Conservation (phyloP, 2,329 filamentous ascomycete species). For the Pezicula neosporulosa region DNA sequence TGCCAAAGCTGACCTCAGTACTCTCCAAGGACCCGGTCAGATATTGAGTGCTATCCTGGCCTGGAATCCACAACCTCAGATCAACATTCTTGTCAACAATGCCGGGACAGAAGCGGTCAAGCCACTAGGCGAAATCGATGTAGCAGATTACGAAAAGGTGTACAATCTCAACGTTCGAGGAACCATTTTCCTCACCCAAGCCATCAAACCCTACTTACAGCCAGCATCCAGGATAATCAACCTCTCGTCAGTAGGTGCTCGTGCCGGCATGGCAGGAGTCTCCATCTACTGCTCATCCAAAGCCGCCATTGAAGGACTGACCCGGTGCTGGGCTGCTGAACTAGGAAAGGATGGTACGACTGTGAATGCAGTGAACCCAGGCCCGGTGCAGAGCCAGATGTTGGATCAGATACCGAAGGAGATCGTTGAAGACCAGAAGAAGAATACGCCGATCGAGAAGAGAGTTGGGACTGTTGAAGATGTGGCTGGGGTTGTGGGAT, state of each 20-base stretch:
- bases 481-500: conserved; percentile 54
- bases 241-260: conserved; percentile 8
- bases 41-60: conserved; percentile 51
- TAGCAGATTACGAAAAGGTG: conserved; percentile 62
- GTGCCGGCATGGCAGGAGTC: conserved; percentile 6
- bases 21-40: conserved; percentile 51
- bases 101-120: conserved; percentile 47
- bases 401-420: conserved; percentile 12
- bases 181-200: conserved; percentile 12
- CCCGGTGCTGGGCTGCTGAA: conserved; percentile 14
- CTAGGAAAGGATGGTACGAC: conserved; percentile 14
- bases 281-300: conserved; percentile 11
- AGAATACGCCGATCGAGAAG: conserved; percentile 28
- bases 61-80: conserved; percentile 13
- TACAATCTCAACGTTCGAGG: conserved; percentile 69
- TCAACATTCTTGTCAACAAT: conserved; percentile 85
- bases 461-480: conserved; percentile 46
- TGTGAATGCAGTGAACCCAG: conserved; percentile 14
- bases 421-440: conserved; percentile 14
- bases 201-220: conserved; percentile 8
- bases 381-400: conserved; percentile 22
- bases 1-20: conserved; percentile 67
- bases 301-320: conserved; percentile 14
- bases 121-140: conserved; percentile 36
- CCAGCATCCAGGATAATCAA: conserved; percentile 12